Base-by-base conservation (phyloP, 805 yeast genomes). In the Yamadazyma ubonensis region DNA sequence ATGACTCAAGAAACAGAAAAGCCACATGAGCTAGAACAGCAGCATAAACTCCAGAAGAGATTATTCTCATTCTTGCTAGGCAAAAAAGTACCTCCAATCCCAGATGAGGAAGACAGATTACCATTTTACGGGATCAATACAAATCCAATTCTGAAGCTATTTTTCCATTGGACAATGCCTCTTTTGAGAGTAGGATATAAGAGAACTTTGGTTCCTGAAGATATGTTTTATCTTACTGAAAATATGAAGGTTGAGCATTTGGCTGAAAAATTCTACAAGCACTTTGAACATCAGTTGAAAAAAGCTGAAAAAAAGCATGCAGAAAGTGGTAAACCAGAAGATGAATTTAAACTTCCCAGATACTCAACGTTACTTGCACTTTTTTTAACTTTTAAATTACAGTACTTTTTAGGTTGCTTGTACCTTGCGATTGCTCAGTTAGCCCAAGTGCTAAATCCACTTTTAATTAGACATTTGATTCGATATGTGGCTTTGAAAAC, bases 81-180 rank as follows among this genome's bases (percentile, higher is more conserved):
- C 8, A 73, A 65, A 29, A 57, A 65, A 14, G 65, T 75, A 0
- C 78, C 79, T 0, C 71, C 71, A 0, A 52, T 78, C 5, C 81
- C 83, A 0, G 17, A 47, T 7, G 65, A 64, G 9, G 74, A 70
- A 3, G 83, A 79, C 39, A 60, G 83, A 39, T 54, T 47, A 19
- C 52, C 52, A 2, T 75, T 62, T 46, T 79, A 78, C 4, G 60
- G 54, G 37, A 16, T 10, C 14, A 29, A 8, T 18, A 63, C 72
- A 12, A 71, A 71, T 38, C 28, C 57, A 22, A 6, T 78, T n/a
- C 67, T 69, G 12, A 62, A 61, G 48, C 5, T 33, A 12, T 72
- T 78, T 48, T 77, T 81, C 55, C 71, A 79, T 76, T 83, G 88
- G 86, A 57, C 82, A 31, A 53, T 61, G 22, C 86, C 86, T 0